Evolutionary conservation across 805 yeast species (phyloP).

Genomic region (Wickerhamiella azyma): DNA sequence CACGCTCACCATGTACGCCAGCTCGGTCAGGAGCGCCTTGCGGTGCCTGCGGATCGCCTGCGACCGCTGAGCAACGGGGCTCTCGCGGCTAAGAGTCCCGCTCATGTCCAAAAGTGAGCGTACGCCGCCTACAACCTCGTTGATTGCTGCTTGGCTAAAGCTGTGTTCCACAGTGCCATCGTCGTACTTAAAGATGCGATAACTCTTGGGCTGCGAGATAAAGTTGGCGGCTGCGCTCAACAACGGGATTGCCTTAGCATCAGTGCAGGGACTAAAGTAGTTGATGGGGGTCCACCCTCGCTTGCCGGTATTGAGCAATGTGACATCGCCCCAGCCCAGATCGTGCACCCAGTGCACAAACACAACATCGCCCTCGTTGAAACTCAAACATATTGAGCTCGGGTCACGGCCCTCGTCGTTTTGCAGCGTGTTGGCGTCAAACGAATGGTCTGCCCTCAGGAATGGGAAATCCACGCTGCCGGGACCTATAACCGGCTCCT

Average conservation of each 20-base stretch:
- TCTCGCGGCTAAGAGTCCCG: slow-evolving; percentile 25
- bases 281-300: slow-evolving; percentile 34
- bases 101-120: slow-evolving; percentile 25
- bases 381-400: slow-evolving; percentile 24
- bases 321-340: slow-evolving; percentile 34
- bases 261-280: slow-evolving; percentile 28
- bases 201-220: slow-evolving; percentile 24
- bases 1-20: slow-evolving; percentile 27
- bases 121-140: slow-evolving; percentile 28
- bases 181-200: slow-evolving; percentile 12
- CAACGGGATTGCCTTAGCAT: slow-evolving; percentile 26
- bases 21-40: slow-evolving; percentile 27
- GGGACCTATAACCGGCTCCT: neutral
- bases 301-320: slow-evolving; percentile 24
- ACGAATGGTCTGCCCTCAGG: slow-evolving; percentile 24
- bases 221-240: slow-evolving; percentile 26
- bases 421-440: slow-evolving; percentile 22
- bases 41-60: slow-evolving; percentile 24
- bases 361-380: slow-evolving; percentile 26
- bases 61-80: slow-evolving; percentile 21
- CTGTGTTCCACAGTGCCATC: slow-evolving; percentile 16
- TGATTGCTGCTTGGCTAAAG: slow-evolving; percentile 26
- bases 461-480: slow-evolving; percentile 22
- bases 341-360: slow-evolving; percentile 28
- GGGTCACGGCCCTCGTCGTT: slow-evolving; percentile 21